Base-by-base conservation (phyloP, 306 rosid species). In the Vigna trinervia region DNA sequence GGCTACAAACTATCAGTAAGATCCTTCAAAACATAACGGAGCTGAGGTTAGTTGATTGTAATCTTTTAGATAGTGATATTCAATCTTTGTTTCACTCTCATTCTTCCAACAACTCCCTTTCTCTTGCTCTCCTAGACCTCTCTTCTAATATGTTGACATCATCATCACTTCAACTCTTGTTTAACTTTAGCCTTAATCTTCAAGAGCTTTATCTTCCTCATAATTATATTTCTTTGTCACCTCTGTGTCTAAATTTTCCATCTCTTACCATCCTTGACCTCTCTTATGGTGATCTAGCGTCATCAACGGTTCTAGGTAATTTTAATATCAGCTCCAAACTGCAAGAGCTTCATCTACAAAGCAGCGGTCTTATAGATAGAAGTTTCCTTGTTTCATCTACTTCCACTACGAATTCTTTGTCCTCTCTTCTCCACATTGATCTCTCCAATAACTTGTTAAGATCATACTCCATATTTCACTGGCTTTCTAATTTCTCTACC, bases 401-500 rank as follows among this genome's bases (percentile, higher is more conserved):
- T 11, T 26, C 59, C 14, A 26, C 12, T 1, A 26, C 8, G 26
- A 69, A 69, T 15, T 23, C 19, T 48, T 28, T 22, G 15, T 47
- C 59, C 28, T 69, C 74, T 28, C 46, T 69, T 45, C 15, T 6
- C 20, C 1, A 5, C 10, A 52, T 62, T 75, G 14, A 46, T 19
- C 71, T 75, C 34, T n/a, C 41, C 8, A 1, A 0, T 0, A 76
- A 63, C 5, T 0, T 50, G 1, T 14, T 76, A 6, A 76, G 30
- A 20, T 51, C 73, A 13, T 64, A 8, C 0, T 1, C 17, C n/a
- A 14, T 75, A 41, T 76, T 63, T 19, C 23, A 36, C 0, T 50
- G 80, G 80, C 39, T 64, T 13, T 64, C 52, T 5, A 76, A 51
- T n/a, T 76, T 64, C 28, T 20, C 72, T 34, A 11, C 73, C 73